Conservation (phyloP, 257 asterid genomes). For the Forsythia viridissima region DNA sequence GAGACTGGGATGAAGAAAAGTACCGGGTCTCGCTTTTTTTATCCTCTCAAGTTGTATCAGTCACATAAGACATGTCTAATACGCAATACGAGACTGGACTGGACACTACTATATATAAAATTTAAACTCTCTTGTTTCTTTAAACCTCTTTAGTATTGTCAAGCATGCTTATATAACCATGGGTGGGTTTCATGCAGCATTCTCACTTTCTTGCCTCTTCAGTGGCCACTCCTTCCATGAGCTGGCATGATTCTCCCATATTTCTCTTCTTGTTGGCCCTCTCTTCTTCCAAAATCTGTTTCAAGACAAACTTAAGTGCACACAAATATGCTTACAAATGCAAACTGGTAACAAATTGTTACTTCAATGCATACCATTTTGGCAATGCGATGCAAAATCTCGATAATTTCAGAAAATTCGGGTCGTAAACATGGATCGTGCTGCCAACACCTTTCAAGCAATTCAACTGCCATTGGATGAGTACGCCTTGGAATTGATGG, state of each 20-base stretch:
- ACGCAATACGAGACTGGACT: background rate
- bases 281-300: conserved; percentile 55
- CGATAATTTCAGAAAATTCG: conserved; percentile 72
- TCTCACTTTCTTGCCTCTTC: conserved; percentile 27
- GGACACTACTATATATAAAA: background rate
- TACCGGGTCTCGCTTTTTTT: background rate
- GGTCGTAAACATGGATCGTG: conserved; percentile 73
- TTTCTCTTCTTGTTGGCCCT: conserved; percentile 50
- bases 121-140: background rate
- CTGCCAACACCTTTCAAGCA: conserved; percentile 80
- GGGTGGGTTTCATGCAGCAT: conserved; percentile 13
- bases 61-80: background rate
- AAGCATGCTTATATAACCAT: background rate
- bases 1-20: background rate
- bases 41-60: background rate
- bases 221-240: conserved; percentile 14
- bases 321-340: background rate
- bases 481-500: conserved; percentile 60
- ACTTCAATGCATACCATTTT: conserved; percentile 41
- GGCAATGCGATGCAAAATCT: conserved; percentile 50
- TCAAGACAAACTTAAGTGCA: background rate
- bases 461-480: conserved; percentile 58
- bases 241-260: conserved; percentile 42
- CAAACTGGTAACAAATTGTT: background rate
- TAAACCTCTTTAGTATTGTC: background rate